A percentile compares a stretch with the other conserved stretches of the same genome.
Evolutionary conservation across 2,329 filamentous ascomycete species (phyloP).

Genomic region (Stachybotrys chlorohalonatus): DNA sequence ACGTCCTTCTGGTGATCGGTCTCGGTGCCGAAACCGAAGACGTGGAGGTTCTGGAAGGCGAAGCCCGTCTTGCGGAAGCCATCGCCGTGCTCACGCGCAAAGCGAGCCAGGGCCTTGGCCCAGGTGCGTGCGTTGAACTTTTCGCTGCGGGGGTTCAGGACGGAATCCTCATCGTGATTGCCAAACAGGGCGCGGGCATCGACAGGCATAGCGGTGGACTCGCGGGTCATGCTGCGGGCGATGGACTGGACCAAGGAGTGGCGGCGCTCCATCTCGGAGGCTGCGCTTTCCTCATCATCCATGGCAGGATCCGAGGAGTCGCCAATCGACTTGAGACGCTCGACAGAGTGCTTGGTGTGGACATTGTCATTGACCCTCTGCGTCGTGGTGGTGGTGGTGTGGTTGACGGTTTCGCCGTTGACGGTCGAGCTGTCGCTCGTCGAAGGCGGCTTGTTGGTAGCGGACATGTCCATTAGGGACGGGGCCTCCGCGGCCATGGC

Average conservation of each 20-base stretch:
- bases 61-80: conserved; percentile 21
- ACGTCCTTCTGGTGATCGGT: conserved; percentile 39
- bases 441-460: background rate
- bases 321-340: background rate
- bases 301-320: background rate
- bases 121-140: conserved; percentile 40
- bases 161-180: conserved; percentile 21
- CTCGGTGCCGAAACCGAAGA: conserved; percentile 36
- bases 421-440: background rate
- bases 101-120: conserved; percentile 17
- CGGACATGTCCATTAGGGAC: background rate
- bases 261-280: background rate
- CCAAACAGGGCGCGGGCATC: background rate
- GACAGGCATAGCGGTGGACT: background rate
- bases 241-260: background rate
- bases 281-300: background rate
- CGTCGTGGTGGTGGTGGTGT: background rate
- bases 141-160: conserved; percentile 36
- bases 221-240: background rate
- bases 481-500: background rate
- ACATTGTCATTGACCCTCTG: too few relatives aligned
- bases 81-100: conserved; percentile 13
- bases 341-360: background rate
- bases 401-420: background rate
- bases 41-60: conserved; percentile 35